phyloP scores from a whole-genome alignment of 108 stramenopile genomes.

The Discostella pseudostelligera region DNA sequence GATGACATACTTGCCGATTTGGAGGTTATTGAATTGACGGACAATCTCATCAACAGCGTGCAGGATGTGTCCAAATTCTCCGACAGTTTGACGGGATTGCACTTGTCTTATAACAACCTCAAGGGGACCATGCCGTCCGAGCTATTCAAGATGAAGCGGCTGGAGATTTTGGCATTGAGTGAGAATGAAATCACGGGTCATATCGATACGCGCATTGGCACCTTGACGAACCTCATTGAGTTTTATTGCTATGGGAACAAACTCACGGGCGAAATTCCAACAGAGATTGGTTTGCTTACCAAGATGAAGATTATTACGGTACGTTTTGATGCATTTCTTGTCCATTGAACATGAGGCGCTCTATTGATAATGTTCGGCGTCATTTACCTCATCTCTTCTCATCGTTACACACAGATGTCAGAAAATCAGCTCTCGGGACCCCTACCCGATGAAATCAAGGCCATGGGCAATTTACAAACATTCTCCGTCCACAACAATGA shows the following conservation, averaged over 20 bases:
- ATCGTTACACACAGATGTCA: conserved; percentile 23
- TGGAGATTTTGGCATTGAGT: conserved; percentile 30
- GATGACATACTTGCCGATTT: conserved; percentile 3
- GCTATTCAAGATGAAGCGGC: conserved; percentile 21
- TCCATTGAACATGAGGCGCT: not conserved
- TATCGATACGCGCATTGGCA: conserved; percentile 46
- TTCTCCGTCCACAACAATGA: conserved; percentile 48
- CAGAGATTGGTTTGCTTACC: conserved; percentile 37
- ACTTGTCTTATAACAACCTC: conserved; percentile 52
- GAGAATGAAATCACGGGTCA: conserved; percentile 48
- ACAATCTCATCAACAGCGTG: conserved; percentile 34
- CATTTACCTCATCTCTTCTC: not conserved
- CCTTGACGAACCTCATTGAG: conserved; percentile 35
- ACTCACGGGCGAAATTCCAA: conserved; percentile 52
- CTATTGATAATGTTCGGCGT: not conserved
- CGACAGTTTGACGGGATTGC: conserved; percentile 46
- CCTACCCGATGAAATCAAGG: conserved; percentile 37
- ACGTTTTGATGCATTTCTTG: not conserved
- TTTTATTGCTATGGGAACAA: conserved; percentile 61
- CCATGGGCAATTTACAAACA: conserved; percentile 38
- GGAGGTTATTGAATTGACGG: conserved; percentile 27
- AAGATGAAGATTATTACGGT: conserved; percentile 56
- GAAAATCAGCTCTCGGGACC: conserved; percentile 62
- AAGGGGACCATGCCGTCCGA: conserved; percentile 44
- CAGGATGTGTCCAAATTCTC: conserved; percentile 21